phyloP scores from a whole-genome alignment of 139 green algal species.

The Volvox africanus region DNA sequence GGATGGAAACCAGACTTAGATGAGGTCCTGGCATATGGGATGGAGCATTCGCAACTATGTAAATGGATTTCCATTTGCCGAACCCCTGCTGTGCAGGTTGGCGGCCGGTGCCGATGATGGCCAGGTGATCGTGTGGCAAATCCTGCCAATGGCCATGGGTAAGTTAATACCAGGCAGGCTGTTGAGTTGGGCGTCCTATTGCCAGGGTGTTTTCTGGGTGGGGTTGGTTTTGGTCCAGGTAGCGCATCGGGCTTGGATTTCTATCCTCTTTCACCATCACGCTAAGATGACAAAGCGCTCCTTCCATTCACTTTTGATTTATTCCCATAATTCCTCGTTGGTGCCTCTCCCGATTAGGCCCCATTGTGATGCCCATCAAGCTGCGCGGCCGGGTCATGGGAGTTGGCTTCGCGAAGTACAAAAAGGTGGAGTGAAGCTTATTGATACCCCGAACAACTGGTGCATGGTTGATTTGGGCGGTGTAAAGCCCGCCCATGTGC shows the following conservation, averaged over 20 bases:
- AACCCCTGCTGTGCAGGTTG: neutral
- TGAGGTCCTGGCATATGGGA: neutral
- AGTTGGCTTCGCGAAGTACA: conserved; percentile 17
- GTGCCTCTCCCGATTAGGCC: neutral
- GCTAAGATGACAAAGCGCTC: too few relatives aligned
- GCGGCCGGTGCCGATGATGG: conserved; percentile 27
- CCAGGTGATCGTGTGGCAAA: conserved; percentile 3
- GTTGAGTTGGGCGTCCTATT: neutral
- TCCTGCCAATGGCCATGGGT: neutral
- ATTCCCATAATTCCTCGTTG: too few relatives aligned
- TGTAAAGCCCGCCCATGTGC: neutral
- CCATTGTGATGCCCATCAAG: neutral
- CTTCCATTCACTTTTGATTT: too few relatives aligned
- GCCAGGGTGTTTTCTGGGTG: too few relatives aligned
- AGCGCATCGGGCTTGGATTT: too few relatives aligned
- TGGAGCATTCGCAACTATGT: neutral
- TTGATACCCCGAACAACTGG: neutral
- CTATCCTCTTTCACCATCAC: too few relatives aligned
- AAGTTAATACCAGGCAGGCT: neutral
- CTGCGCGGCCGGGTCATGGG: conserved; percentile 25
- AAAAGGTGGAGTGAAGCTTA: neutral
- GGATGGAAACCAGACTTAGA: too few relatives aligned
- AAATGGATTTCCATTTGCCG: neutral
- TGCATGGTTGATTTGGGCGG: neutral
- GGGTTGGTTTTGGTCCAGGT: too few relatives aligned